Base-by-base conservation (phyloP, 108 stramenopile genomes). In the Skeletonema tropicum region DNA sequence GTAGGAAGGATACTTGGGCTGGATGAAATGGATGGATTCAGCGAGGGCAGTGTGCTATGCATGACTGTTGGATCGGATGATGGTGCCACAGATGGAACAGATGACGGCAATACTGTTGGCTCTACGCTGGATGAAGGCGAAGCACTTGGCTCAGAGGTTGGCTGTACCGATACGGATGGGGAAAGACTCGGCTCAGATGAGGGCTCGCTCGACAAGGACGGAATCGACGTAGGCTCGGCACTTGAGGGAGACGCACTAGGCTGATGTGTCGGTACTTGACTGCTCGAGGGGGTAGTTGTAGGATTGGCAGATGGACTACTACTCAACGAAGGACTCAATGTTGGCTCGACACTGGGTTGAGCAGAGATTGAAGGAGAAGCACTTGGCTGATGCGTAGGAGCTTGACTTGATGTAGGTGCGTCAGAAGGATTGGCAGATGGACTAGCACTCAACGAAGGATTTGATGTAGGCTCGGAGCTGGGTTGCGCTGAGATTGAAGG, bases 211-310 rank as follows among this genome's bases (percentile, higher is more conserved):
- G 38, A 38, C 10, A 38, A 38, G 10, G 38, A 38, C 8, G 38
- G 38, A 38, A 11, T 39, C 11, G 64, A 65, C 7, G 64, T 25
- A 42, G 64, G 64, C 15, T 64, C n/a, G n/a, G 17, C 25, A 10
- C 35, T 64, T 60, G 70, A 59, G 7, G 71, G 71, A 29, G 61
- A 46, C 4, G 71, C 15, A 3, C 61, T 68, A 4, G 71, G 71
- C 48, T 32, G 61, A 33, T 14, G 10, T 15, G 71, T 72, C 9
- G 71, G 61, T 31, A 33, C 26, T 6, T 17, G 10, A 14, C 38
- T 38, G 38, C 8, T 38, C 8, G 73, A 45, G 10, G 75, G 75
- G 3, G 45, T 46, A 9, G 30, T 46, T 10, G 75, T 33, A 17
- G 74, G 75, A 60, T 12, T 39, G 36, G 32, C 41, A 14, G 70